Evolutionary conservation across 352 stramenopile genomes (phyloP).

Genomic region (Pythium graminicola): DNA sequence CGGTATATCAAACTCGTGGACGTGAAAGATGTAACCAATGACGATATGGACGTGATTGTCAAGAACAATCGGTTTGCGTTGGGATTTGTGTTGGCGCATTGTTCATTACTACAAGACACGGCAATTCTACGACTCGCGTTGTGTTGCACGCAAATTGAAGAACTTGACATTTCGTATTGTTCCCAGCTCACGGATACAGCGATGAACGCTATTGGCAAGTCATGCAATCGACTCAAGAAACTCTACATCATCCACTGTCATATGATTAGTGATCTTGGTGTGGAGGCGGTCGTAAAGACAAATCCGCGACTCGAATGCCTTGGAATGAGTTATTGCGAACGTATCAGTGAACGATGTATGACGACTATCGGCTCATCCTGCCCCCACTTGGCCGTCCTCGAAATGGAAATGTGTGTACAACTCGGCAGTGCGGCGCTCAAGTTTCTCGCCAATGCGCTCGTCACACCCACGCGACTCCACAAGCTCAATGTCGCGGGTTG

Average conservation of each 20-base stretch:
- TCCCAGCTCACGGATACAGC: slow-evolving; percentile 48
- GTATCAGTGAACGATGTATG: slow-evolving; percentile 59
- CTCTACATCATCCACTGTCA: slow-evolving; percentile 42
- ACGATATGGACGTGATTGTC: slow-evolving; percentile 56
- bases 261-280: slow-evolving; percentile 66
- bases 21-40: slow-evolving; percentile 38
- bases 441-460: slow-evolving; percentile 38
- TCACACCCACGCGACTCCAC: slow-evolving; percentile 42
- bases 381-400: slow-evolving; percentile 31
- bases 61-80: slow-evolving; percentile 50
- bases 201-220: slow-evolving; percentile 41
- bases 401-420: slow-evolving; percentile 63
- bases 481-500: slow-evolving; percentile 76
- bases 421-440: slow-evolving; percentile 48
- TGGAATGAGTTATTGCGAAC: slow-evolving; percentile 54
- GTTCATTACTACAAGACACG: slow-evolving; percentile 32
- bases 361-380: slow-evolving; percentile 44
- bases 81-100: slow-evolving; percentile 35
- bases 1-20: slow-evolving; percentile 48
- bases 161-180: slow-evolving; percentile 75
- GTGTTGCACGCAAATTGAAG: slow-evolving; percentile 59
- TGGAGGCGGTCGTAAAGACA: slow-evolving; percentile 51
- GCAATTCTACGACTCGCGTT: slow-evolving; percentile 34
- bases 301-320: slow-evolving; percentile 56
- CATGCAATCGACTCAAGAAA: slow-evolving; percentile 41